Evolutionary conservation across 2,329 filamentous ascomycete genomes (phyloP).

Genomic region (Paraphoma sp.): DNA sequence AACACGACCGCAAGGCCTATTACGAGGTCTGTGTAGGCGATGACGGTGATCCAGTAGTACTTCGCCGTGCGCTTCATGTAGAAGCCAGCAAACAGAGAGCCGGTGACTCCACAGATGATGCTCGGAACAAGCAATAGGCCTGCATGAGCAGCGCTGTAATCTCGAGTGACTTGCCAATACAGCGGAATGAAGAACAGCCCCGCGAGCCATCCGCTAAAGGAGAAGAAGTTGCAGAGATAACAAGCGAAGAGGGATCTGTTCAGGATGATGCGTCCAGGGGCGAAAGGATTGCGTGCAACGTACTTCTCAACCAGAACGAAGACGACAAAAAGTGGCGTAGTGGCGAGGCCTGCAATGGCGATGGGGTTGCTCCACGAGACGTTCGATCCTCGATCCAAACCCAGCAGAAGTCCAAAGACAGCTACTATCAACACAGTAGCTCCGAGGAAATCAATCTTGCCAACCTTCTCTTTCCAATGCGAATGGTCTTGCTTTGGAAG

Average conservation of each 20-base stretch:
- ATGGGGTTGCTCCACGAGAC: slow-evolving; percentile 68
- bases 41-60: slow-evolving; percentile 73
- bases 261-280: slow-evolving; percentile 76
- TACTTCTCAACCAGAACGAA: slow-evolving; percentile 74
- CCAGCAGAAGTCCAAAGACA: slow-evolving; percentile 70
- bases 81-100: slow-evolving; percentile 69
- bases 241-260: slow-evolving; percentile 69
- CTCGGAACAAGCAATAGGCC: slow-evolving; percentile 72
- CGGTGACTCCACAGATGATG: slow-evolving; percentile 67
- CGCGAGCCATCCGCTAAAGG: slow-evolving; percentile 66
- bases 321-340: slow-evolving; percentile 66
- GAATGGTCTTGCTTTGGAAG: slow-evolving; percentile 64
- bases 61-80: slow-evolving; percentile 73
- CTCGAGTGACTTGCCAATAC: slow-evolving; percentile 76
- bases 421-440: slow-evolving; percentile 70
- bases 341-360: slow-evolving; percentile 64
- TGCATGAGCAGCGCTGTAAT: slow-evolving; percentile 67
- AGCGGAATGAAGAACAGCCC: slow-evolving; percentile 77
- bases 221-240: slow-evolving; percentile 76
- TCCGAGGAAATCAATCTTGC: slow-evolving; percentile 75
- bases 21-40: slow-evolving; percentile 61
- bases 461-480: slow-evolving; percentile 71
- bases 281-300: slow-evolving; percentile 74
- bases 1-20: slow-evolving; percentile 64
- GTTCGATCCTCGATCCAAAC: slow-evolving; percentile 77